Conservation (phyloP, 257 asterid species). For the Perilla frutescens region DNA sequence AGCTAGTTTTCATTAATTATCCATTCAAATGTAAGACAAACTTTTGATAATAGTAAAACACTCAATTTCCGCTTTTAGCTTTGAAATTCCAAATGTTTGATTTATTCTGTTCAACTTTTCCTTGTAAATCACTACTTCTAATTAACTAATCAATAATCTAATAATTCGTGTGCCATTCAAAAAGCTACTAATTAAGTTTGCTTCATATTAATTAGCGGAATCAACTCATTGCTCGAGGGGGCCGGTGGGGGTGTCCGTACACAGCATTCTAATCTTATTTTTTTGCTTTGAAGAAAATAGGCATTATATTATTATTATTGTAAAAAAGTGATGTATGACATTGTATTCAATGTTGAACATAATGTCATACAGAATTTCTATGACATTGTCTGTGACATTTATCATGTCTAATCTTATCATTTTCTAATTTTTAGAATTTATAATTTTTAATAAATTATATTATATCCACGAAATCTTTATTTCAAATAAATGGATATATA, state of each 20-base stretch:
- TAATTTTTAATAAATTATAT: no score
- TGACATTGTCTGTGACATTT: no score
- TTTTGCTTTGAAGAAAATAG: not conserved
- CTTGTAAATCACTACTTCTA: conserved; percentile 45
- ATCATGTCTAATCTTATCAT: no score
- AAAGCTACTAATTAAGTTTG: conserved; percentile 19
- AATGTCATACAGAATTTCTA: no score
- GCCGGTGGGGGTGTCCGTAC: not conserved
- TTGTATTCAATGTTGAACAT: no score
- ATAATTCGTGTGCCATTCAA: conserved; percentile 38
- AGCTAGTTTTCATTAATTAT: conserved; percentile 26
- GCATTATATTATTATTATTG: not conserved
- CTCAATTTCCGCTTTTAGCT: conserved; percentile 39
- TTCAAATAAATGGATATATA: no score
- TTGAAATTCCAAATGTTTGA: conserved; percentile 66
- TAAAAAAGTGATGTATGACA: no score
- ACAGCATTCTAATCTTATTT: not conserved
- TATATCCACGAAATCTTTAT: no score
- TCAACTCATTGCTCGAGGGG: conserved; percentile 43
- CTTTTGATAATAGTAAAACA: conserved; percentile 17
- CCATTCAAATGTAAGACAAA: not conserved
- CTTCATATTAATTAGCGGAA: conserved; percentile 21
- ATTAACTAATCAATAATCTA: conserved; percentile 46
- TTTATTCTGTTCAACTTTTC: conserved; percentile 40
- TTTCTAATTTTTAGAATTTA: no score